Conservation (phyloP, 495 filamentous ascomycete genomes). For the Lophiotrema nucula region DNA sequence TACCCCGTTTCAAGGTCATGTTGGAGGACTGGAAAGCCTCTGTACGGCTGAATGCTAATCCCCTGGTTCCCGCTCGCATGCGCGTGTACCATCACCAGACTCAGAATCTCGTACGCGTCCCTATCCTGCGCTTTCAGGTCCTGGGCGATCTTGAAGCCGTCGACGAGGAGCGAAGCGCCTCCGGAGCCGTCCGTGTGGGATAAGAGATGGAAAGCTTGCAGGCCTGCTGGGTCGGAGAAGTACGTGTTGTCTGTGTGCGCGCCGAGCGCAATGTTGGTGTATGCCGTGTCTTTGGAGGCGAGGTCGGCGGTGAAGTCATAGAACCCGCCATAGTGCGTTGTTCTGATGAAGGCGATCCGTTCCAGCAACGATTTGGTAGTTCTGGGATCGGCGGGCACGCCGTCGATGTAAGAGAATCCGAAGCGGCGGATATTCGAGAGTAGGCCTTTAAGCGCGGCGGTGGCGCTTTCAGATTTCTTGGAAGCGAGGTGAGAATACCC, state of each 20-base stretch:
- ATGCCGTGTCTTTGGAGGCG: constrained; percentile 87
- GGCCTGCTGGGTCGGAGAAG: constrained; percentile 82
- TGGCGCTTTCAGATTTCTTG: too few relatives aligned
- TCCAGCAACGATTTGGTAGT: constrained; percentile 69
- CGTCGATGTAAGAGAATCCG: constrained; percentile 71
- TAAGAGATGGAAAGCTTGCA: constrained; percentile 88
- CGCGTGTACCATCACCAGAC: constrained; percentile 54
- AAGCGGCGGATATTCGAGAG: too few relatives aligned
- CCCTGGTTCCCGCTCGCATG: constrained; percentile 86
- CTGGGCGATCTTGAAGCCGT: constrained; percentile 72
- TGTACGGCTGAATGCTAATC: constrained; percentile 68
- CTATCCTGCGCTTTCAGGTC: constrained; percentile 51
- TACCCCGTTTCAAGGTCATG: constrained; percentile 43
- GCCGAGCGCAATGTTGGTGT: constrained; percentile 72
- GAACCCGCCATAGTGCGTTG: constrained; percentile 91
- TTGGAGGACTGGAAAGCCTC: constrained; percentile 66
- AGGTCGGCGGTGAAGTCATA: constrained; percentile 93
- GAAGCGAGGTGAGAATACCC: too few relatives aligned
- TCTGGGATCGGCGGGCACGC: constrained; percentile 57
- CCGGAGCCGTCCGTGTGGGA: constrained; percentile 67
- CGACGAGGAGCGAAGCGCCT: constrained; percentile 73
- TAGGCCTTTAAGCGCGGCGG: too few relatives aligned
- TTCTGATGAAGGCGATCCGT: constrained; percentile 75
- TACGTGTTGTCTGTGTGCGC: constrained; percentile 93
- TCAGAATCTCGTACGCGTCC: constrained; percentile 53